A percentile compares a stretch with the other conserved stretches of the same genome.
phyloP scores from a whole-genome alignment of 129 eudicot species.

The Smallanthus sonchifolius region DNA sequence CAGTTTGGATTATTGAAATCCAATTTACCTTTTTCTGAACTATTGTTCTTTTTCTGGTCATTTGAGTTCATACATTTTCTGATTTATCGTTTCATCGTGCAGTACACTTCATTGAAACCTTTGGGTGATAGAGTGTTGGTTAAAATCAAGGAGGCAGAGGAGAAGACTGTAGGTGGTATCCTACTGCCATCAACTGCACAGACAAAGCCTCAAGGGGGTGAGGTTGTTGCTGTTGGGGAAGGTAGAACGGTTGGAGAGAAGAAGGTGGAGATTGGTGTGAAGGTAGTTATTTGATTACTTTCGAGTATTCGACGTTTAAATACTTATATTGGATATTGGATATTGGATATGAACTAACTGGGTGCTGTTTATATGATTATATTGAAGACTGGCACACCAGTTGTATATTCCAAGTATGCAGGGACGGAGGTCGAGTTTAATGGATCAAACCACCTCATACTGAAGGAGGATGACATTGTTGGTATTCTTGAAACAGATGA shows the following conservation, averaged over 20 bases:
- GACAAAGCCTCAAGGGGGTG: conserved; percentile 80
- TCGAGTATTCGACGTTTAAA: background rate
- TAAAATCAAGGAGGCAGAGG: conserved; percentile 69
- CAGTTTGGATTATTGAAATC: too few species aligned
- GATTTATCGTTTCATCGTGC: conserved; percentile 6
- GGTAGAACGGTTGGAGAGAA: conserved; percentile 68
- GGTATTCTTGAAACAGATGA: conserved; percentile 87
- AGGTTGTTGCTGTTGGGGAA: conserved; percentile 90
- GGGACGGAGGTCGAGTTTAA: conserved; percentile 85
- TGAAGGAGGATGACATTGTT: conserved; percentile 90
- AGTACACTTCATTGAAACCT: conserved; percentile 88
- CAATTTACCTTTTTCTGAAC: too few species aligned
- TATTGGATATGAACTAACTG: background rate
- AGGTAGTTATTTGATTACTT: conserved; percentile 36
- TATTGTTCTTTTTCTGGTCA: background rate
- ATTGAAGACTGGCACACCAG: conserved; percentile 61
- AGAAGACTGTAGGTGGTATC: conserved; percentile 74
- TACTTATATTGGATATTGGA: background rate
- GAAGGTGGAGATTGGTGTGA: conserved; percentile 51
- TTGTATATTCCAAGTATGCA: conserved; percentile 86
- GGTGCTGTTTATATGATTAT: background rate
- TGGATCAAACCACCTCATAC: conserved; percentile 69
- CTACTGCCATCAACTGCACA: conserved; percentile 73
- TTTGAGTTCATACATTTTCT: background rate
- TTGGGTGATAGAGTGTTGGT: conserved; percentile 83